Percentiles rank a stretch among this genome's conserved stretches.
These are phyloP conservation scores for Plantago ovata DNA, from an alignment of 257 asterid species.

Conservation along the genomic window DNA sequence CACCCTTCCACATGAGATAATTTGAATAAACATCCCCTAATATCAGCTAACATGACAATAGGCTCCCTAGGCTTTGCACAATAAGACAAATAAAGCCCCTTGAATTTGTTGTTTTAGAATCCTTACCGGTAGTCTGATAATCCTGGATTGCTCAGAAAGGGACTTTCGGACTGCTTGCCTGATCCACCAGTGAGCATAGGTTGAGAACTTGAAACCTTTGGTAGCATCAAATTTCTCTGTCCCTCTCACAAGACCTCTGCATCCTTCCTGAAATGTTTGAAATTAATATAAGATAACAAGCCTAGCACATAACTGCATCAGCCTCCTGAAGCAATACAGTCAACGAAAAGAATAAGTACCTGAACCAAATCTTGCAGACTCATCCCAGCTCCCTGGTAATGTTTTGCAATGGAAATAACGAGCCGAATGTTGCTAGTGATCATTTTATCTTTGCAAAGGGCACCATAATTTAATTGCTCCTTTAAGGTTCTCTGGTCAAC, in stretches of 20 bases:
- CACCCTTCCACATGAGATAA: no score
- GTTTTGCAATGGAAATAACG: constrained; percentile 90
- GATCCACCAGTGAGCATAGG: constrained; percentile 99
- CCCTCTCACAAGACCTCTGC: constrained; percentile 88
- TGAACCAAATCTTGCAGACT: constrained; percentile 95
- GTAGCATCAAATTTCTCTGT: constrained; percentile 87
- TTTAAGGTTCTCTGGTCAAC: constrained; percentile 76
- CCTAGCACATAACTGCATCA: constrained; percentile 8
- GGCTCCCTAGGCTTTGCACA: background rate
- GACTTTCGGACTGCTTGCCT: constrained; percentile 73
- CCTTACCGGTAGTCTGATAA: constrained; percentile 61
- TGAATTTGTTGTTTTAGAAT: constrained; percentile 5
- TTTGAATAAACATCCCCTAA: background rate
- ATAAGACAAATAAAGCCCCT: no score
- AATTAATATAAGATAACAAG: constrained; percentile 10
- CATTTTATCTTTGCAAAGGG: constrained; percentile 82
- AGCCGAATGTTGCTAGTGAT: constrained; percentile 87
- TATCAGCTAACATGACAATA: background rate
- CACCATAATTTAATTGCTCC: constrained; percentile 67
- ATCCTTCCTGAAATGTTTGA: constrained; percentile 76
- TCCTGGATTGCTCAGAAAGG: constrained; percentile 69
- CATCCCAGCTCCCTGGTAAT: constrained; percentile 92
- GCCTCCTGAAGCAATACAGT: constrained; percentile 7
- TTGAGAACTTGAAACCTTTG: constrained; percentile 89
- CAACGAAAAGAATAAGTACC: constrained; percentile 36